phyloP scores from a whole-genome alignment of 352 stramenopile species.

The Pythium coloratum region DNA sequence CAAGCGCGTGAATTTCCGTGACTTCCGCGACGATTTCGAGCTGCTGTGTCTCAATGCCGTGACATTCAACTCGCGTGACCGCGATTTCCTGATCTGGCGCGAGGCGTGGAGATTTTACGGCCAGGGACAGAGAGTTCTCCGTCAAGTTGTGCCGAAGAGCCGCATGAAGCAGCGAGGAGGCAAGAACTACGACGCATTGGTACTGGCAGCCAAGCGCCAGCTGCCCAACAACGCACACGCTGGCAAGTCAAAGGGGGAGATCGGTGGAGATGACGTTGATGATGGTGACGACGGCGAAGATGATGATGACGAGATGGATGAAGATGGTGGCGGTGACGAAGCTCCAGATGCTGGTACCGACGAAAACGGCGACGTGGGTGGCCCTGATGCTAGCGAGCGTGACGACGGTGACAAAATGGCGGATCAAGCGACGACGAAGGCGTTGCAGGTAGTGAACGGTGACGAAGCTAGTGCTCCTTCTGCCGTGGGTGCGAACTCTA shows the following conservation, averaged over 20 bases:
- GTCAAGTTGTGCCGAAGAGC: conserved; percentile 69
- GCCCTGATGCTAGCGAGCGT: conserved; percentile 9
- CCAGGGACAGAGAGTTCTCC: conserved; percentile 68
- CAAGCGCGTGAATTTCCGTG: conserved; percentile 66
- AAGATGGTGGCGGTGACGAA: conserved; percentile 23
- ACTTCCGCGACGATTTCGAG: conserved; percentile 92
- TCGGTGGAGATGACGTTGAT: conserved; percentile 25
- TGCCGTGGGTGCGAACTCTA: neutral
- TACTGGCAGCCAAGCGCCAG: conserved; percentile 76
- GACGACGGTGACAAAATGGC: neutral
- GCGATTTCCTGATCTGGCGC: conserved; percentile 90
- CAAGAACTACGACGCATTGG: conserved; percentile 65
- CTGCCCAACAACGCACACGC: conserved; percentile 80
- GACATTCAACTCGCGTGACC: conserved; percentile 93
- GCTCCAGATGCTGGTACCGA: conserved; percentile 11
- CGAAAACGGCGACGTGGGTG: neutral
- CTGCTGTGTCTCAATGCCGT: conserved; percentile 95
- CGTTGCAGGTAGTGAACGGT: neutral
- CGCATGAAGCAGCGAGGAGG: conserved; percentile 78
- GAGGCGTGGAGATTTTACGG: conserved; percentile 93
- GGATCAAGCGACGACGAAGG: neutral
- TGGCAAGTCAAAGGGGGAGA: conserved; percentile 40
- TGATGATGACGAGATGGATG: conserved; percentile 15
- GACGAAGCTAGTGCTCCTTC: neutral
- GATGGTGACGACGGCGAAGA: conserved; percentile 33